Conservation (phyloP, 768 basidiomycete genomes). For the Hygrocybe punicea region DNA sequence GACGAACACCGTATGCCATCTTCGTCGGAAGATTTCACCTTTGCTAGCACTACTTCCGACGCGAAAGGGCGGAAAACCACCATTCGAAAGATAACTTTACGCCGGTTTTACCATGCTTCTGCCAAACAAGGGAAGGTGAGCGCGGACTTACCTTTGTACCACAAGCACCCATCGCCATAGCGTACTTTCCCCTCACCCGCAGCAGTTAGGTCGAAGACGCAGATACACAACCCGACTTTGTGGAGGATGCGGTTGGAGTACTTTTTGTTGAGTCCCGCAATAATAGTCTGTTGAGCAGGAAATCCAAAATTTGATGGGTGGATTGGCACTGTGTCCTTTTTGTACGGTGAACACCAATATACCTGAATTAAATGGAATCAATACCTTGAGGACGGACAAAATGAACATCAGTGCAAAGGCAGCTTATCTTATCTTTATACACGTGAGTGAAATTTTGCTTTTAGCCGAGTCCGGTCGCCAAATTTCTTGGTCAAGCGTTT, state of each 20-base stretch:
- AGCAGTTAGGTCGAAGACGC: conserved; percentile 81
- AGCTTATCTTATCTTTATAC: conserved; percentile 8
- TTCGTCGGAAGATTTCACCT: conserved; percentile 82
- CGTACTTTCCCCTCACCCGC: conserved; percentile 89
- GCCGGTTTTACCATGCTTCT: not conserved
- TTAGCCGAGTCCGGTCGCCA: not conserved
- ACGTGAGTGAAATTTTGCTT: not conserved
- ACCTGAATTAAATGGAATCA: conserved; percentile 15
- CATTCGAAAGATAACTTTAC: conserved; percentile 78
- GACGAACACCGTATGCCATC: conserved; percentile 78
- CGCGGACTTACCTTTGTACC: conserved; percentile 75
- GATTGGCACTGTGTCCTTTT: conserved; percentile 86
- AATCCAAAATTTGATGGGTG: conserved; percentile 81
- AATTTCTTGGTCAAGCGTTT: not conserved
- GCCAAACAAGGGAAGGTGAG: conserved; percentile 1
- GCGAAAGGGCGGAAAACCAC: conserved; percentile 89
- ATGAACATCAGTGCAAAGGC: conserved; percentile 48
- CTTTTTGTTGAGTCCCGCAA: conserved; percentile 87
- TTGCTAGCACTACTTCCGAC: conserved; percentile 86
- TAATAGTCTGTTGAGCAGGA: conserved; percentile 74
- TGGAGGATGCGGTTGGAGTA: conserved; percentile 91
- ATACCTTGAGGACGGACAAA: conserved; percentile 46
- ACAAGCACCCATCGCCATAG: conserved; percentile 91
- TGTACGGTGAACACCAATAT: not conserved
- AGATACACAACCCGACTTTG: conserved; percentile 88